Evolutionary conservation across 208 protist genomes (phyloP), one percentile per base, ranked within the genome.

Genomic region (Leishmania lainsoni): DNA sequence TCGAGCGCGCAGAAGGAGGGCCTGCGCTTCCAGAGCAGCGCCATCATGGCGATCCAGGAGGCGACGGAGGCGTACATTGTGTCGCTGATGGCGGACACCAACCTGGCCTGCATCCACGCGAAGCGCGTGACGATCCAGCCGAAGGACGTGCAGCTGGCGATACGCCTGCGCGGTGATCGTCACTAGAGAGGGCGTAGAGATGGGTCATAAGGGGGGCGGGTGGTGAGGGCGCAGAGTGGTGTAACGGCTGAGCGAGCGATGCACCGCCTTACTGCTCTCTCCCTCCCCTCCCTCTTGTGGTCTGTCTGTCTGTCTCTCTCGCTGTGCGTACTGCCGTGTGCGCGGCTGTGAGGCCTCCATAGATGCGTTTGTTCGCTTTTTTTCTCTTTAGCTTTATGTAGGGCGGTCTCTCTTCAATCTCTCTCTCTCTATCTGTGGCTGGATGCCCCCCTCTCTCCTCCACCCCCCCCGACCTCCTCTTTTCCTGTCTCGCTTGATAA

Each of bases 31-130:
- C 95, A 98, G 91, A 87, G 83, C 78, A 86, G 83, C 73, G 96
- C 96, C 48, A 82, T 98, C 75, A 73, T 87, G 54, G 95, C 95
- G 52, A 85, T 98, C 65, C 95, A 98, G 89, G 96, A 98, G 88
- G 92, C 96, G 42, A 90, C 95, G 58, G 97, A 99, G 85, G 80
- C 95, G 29, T 99, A 98, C 85, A 75, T 99, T 42, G 93, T 98
- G 76, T 88, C 84, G 78, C 84, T 99, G 59, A 97, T 98, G 68
- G 97, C 97, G 83, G 96, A 98, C 87, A 95, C 94, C 70, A 97
- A 98, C 90, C 87, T 98, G 75, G 93, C 91, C 76, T 92, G 92
- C 73, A 89, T 97, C 77, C 95, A 98, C 86, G 92, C 93, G 61
- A 92, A 94, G 80, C 87, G 95, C 75, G 93, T 97, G 54, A 98